Conservation (phyloP, 2,329 filamentous ascomycete genomes). For the Aureobasidium uvarum region DNA sequence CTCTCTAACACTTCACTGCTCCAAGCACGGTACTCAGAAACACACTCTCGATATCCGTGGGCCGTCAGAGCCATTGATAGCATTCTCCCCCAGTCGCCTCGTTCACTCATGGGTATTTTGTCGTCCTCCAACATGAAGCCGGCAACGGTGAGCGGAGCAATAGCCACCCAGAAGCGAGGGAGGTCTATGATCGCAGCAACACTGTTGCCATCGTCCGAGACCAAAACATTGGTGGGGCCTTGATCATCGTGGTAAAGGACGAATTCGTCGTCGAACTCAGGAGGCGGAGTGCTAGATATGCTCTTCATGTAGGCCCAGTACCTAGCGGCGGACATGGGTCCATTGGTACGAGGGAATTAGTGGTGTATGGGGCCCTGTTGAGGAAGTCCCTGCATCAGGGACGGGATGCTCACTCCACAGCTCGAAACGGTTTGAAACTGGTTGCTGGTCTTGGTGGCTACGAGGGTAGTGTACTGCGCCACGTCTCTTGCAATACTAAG, state of each 20-base stretch:
- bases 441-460: background rate
- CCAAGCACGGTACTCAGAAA: background rate
- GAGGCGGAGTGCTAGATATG: background rate
- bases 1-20: background rate
- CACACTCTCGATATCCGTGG: background rate
- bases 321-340: background rate
- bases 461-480: background rate
- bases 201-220: background rate
- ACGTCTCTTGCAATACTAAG: background rate
- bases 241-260: slow-evolving; percentile 10
- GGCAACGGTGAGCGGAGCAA: background rate
- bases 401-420: background rate
- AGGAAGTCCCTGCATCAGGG: background rate
- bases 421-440: background rate
- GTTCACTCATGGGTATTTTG: background rate
- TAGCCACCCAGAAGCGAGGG: background rate
- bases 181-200: background rate
- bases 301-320: background rate
- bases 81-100: background rate
- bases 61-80: background rate
- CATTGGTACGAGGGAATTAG: background rate
- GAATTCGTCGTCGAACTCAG: background rate
- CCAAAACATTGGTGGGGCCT: background rate
- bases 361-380: background rate
- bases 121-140: background rate